Evolutionary conservation across 1,284 basidiomycete genomes (phyloP).

Genomic region (Boletus sp.): DNA sequence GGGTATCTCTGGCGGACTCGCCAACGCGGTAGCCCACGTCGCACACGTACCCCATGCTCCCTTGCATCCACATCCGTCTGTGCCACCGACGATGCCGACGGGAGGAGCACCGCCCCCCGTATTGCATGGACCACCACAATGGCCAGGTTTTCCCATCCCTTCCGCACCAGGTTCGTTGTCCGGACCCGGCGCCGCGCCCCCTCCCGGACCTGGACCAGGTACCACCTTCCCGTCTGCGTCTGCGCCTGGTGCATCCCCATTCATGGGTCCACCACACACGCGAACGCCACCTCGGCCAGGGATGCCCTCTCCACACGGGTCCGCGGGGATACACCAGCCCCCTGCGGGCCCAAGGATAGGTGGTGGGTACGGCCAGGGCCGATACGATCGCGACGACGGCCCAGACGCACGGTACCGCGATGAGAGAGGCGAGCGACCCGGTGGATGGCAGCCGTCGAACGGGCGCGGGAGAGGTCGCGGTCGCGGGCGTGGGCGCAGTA

Average conservation of each 20-base stretch:
- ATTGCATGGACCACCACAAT: constrained; percentile 21
- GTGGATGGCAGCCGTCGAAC: constrained; percentile 22
- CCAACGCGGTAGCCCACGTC: constrained; percentile 29
- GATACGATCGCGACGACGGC: constrained; percentile 29
- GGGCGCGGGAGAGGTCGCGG: constrained; percentile 36
- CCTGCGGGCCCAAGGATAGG: constrained; percentile 25
- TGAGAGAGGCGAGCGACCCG: constrained; percentile 23
- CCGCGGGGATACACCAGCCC: constrained; percentile 18
- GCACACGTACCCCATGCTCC: constrained; percentile 18
- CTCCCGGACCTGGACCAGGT: constrained; percentile 4
- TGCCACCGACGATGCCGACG: constrained; percentile 9
- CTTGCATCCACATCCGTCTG: neutral
- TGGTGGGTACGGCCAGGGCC: constrained; percentile 18
- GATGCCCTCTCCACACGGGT: constrained; percentile 16
- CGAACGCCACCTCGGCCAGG: constrained; percentile 22
- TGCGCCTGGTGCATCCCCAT: constrained; percentile 11
- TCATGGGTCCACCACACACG: constrained; percentile 16
- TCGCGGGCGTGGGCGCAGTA: constrained; percentile 31
- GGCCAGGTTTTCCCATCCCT: constrained; percentile 23
- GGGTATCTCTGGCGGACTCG: constrained; percentile 30
- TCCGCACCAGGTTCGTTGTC: constrained; percentile 6
- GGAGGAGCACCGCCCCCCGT: constrained; percentile 2
- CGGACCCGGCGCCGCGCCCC: neutral
- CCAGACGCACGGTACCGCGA: constrained; percentile 28
- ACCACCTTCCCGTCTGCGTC: constrained; percentile 12